These are phyloP conservation scores for Penicillium argentinense DNA, from an alignment of 495 filamentous ascomycete species.

Conservation along the genomic window DNA sequence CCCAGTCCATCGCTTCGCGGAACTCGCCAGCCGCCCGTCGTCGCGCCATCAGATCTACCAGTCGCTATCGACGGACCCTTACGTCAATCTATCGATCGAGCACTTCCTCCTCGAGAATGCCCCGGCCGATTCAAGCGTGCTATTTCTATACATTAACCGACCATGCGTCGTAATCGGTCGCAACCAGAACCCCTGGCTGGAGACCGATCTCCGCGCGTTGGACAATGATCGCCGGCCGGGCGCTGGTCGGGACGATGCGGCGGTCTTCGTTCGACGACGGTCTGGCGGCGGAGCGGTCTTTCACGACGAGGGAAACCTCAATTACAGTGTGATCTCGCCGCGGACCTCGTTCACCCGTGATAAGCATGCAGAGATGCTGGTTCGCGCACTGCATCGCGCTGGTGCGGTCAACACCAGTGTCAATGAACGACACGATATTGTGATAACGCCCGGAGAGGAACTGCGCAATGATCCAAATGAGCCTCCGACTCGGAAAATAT, in stretches of 20 bases:
- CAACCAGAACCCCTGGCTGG: slow-evolving; percentile 97
- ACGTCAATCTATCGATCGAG: slow-evolving; percentile 93
- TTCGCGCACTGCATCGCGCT: slow-evolving; percentile 62
- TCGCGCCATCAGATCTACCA: slow-evolving; percentile 72
- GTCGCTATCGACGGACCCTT: slow-evolving; percentile 72
- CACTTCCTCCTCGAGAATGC: slow-evolving; percentile 79
- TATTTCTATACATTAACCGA: slow-evolving; percentile 85
- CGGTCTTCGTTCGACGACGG: slow-evolving; percentile 74
- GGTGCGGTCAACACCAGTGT: slow-evolving; percentile 59
- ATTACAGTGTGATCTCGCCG: slow-evolving; percentile 89
- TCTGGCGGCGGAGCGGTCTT: slow-evolving; percentile 92
- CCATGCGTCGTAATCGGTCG: slow-evolving; percentile 88
- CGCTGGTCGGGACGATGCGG: slow-evolving; percentile 25
- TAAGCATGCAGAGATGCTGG: slow-evolving; percentile 88
- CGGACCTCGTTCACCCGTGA: slow-evolving; percentile 72
- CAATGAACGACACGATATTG: slow-evolving; percentile 92
- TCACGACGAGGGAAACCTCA: slow-evolving; percentile 89
- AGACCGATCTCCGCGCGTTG: slow-evolving; percentile 71
- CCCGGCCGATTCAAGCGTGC: slow-evolving; percentile 64
- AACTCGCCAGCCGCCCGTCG: slow-evolving; percentile 38
- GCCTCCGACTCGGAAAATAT: slow-evolving; percentile 68
- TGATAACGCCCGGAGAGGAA: slow-evolving; percentile 48
- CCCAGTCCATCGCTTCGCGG: slow-evolving; percentile 38
- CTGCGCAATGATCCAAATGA: slow-evolving; percentile 14
- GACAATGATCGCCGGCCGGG: slow-evolving; percentile 30